Conservation (phyloP, 148 eudicot species). For the Rhododendron kiyosumense region DNA sequence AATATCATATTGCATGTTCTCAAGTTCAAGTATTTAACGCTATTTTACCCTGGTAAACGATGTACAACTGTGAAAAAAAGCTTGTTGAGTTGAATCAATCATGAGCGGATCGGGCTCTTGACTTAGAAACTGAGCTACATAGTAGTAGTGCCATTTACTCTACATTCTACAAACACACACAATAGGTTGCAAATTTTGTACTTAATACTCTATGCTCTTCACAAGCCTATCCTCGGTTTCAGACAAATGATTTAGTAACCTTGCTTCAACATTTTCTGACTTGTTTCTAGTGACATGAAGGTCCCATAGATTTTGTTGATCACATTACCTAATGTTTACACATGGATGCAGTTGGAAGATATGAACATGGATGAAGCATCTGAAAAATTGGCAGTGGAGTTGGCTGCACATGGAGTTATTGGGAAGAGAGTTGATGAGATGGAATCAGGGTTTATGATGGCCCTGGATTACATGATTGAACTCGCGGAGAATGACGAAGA, state of each 20-base stretch:
- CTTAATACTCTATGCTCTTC: neutral
- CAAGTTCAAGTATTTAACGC: neutral
- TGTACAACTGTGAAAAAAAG: neutral
- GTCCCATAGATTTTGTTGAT: neutral
- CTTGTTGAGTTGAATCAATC: conserved; percentile 1
- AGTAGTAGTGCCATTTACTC: neutral
- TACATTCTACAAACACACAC: no score
- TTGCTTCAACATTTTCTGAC: neutral
- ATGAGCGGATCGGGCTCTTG: neutral
- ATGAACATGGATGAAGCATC: conserved; percentile 86
- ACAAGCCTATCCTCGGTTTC: neutral
- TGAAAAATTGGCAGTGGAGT: conserved; percentile 78
- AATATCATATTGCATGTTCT: neutral
- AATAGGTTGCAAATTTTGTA: neutral
- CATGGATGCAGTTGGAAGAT: conserved; percentile 65
- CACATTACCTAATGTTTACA: neutral
- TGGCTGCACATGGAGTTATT: conserved; percentile 97
- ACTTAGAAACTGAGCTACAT: neutral
- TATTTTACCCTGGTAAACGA: neutral
- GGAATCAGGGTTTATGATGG: conserved; percentile 96
- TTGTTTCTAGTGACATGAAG: neutral
- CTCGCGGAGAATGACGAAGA: conserved; percentile 77
- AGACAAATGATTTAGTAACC: neutral
- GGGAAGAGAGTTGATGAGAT: conserved; percentile 98
- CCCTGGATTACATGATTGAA: conserved; percentile 96